A percentile compares a stretch with the other conserved stretches of the same genome.
Conservation (phyloP, 495 filamentous ascomycete species). For the Pyrenula massariospora region DNA sequence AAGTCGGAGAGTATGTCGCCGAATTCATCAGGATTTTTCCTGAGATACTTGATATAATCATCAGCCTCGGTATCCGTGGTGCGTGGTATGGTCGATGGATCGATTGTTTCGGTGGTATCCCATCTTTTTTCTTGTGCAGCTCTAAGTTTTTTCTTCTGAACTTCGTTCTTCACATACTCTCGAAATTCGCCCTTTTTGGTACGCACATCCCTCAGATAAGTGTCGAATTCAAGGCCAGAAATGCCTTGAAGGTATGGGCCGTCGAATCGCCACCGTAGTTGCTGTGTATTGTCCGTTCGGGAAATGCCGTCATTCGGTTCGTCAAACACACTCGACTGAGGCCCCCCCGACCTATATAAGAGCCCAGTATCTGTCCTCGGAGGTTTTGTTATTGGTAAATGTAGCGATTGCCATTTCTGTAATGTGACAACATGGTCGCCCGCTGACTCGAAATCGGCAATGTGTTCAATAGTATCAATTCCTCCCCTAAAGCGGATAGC, state of each 20-base stretch:
- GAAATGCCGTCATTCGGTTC: slow-evolving; percentile 30
- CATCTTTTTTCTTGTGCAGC: slow-evolving; percentile 28
- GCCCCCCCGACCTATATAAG: neutral
- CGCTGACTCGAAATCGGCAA: slow-evolving; percentile 81
- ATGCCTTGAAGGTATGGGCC: slow-evolving; percentile 79
- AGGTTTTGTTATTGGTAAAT: slow-evolving; percentile 31
- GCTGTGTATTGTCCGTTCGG: slow-evolving; percentile 3
- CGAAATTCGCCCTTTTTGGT: slow-evolving; percentile 48
- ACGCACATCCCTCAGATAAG: slow-evolving; percentile 53
- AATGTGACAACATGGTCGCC: slow-evolving; percentile 72
- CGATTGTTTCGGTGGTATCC: slow-evolving; percentile 32
- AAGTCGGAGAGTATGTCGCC: slow-evolving; percentile 32
- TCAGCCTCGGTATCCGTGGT: slow-evolving; percentile 50
- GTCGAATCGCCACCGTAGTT: slow-evolving; percentile 54
- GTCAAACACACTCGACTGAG: slow-evolving; percentile 36
- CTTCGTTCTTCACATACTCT: slow-evolving; percentile 39
- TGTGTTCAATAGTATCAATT: slow-evolving; percentile 79
- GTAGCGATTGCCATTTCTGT: slow-evolving; percentile 77
- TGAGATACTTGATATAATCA: slow-evolving; percentile 46
- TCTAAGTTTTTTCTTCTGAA: slow-evolving; percentile 27
- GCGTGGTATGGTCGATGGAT: slow-evolving; percentile 17
- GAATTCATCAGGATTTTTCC: slow-evolving; percentile 37
- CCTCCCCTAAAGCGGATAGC: slow-evolving; percentile 53
- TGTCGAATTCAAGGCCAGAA: slow-evolving; percentile 57
- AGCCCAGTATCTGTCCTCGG: neutral